Percentiles rank a stretch among this genome's conserved stretches.
Evolutionary conservation across 257 asterid genomes (phyloP).

Genomic region (Osmanthus fragrans): DNA sequence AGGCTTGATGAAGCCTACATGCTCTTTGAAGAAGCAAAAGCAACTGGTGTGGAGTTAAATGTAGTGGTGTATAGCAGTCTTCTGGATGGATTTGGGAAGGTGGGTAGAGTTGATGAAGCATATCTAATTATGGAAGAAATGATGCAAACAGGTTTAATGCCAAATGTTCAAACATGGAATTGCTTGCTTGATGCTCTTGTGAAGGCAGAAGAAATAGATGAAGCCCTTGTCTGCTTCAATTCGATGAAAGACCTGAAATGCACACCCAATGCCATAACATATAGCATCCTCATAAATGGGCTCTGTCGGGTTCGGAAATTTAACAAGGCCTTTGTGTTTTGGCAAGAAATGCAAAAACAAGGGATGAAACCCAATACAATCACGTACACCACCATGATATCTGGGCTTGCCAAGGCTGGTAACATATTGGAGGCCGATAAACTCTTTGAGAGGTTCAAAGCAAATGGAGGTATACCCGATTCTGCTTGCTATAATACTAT

Average conservation of each 20-base stretch:
- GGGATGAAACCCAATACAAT: conserved; percentile 77
- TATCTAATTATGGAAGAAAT: conserved; percentile 89
- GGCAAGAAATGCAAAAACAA: conserved; percentile 97
- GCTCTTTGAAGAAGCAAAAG: conserved; percentile 99
- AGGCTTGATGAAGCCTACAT: conserved; percentile 95
- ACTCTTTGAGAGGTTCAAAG: conserved; percentile 69
- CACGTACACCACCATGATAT: conserved; percentile 82
- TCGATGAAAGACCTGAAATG: conserved; percentile 84
- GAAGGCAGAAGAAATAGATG: conserved; percentile 88
- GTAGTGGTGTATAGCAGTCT: conserved; percentile 85
- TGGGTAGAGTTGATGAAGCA: conserved; percentile 95
- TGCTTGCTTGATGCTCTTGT: conserved; percentile 94
- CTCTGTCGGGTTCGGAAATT: conserved; percentile 80
- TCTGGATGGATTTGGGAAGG: conserved; percentile 90
- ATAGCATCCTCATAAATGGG: conserved; percentile 82
- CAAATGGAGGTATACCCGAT: conserved; percentile 85
- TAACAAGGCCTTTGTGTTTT: conserved; percentile 94
- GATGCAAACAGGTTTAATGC: conserved; percentile 75
- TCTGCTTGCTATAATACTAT: conserved; percentile 85
- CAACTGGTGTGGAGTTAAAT: conserved; percentile 61
- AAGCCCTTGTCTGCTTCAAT: conserved; percentile 93
- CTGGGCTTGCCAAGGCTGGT: conserved; percentile 95
- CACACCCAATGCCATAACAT: conserved; percentile 59
- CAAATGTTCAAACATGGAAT: conserved; percentile 89
- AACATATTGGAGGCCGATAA: conserved; percentile 73